Base-by-base conservation (phyloP, 495 filamentous ascomycete genomes). In the Margaritispora aquatica region DNA sequence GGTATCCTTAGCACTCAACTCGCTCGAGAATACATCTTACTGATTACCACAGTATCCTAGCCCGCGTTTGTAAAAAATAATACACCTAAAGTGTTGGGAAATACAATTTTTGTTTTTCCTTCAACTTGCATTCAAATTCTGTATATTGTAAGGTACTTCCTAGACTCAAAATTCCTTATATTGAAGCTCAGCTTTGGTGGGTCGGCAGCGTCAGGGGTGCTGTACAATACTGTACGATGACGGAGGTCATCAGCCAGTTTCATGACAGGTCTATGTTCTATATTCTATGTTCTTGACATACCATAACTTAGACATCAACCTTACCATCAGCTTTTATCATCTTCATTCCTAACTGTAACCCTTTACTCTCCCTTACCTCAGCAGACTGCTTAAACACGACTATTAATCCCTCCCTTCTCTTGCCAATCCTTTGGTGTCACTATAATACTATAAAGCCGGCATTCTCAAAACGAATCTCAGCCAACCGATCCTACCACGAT, bases 401-500 rank as follows among this genome's bases (percentile, higher is more conserved):
- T 44, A 3, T 15, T 44, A 9, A 44, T 17, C 2, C 19, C 38
- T 2, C 11, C 8, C 38, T 44, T n/a, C 38, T n/a, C 38, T 17
- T 44, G 8, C 38, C 47, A 8, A 23, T 50, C 47, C 17, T 50
- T 22, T 19, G 47, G 21, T 50, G 38, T 58, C 44, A 36, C n/a
- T 19, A 58, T 47, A 47, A 26, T n/a, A n/a, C n/a, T n/a, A n/a
- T 51, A 50, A 49, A 55, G 53, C 31, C 2, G 2, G 15, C 17
- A 46, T 24, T n/a, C 22, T 34, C 46, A 24, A 57, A 38, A 52
- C 57, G 49, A 59, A 51, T 36, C 26, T 50, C 38, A 63, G 51
- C 61, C 61, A 50, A 58, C 29, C 61, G 55, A 52, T 24, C 48
- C 38, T 26, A 56, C 58, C 58, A 61, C 58, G 58, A 55, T 41